These are phyloP conservation scores for Jacaranda mimosifolia DNA, from an alignment of 257 asterid species.

Conservation along the genomic window DNA sequence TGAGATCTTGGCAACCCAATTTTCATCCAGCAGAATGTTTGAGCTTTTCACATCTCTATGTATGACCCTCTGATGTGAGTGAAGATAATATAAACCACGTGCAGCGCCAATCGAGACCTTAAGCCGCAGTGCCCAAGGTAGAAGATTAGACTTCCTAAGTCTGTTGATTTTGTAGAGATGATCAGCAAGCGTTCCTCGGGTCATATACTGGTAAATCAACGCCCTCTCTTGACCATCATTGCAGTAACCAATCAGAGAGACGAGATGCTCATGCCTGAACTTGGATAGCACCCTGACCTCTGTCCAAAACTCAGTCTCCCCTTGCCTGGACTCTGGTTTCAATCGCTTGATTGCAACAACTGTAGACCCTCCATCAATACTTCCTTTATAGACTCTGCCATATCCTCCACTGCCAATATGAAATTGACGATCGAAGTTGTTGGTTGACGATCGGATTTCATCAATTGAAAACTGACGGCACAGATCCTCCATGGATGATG, in stretches of 20 bases:
- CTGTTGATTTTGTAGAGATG: slow-evolving; percentile 58
- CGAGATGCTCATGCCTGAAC: slow-evolving; percentile 62
- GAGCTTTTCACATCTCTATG: slow-evolving; percentile 83
- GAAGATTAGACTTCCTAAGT: slow-evolving; percentile 40
- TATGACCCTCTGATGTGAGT: slow-evolving; percentile 64
- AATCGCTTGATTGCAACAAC: slow-evolving; percentile 62
- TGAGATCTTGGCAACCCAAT: slow-evolving; percentile 75
- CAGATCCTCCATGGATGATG: slow-evolving; percentile 38
- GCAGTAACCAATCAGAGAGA: slow-evolving; percentile 75
- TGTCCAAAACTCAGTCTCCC: slow-evolving; percentile 62
- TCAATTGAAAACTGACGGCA: slow-evolving; percentile 70
- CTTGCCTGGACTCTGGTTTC: slow-evolving; percentile 60
- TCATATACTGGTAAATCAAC: slow-evolving; percentile 67
- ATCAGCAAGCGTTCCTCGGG: slow-evolving; percentile 60
- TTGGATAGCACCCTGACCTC: slow-evolving; percentile 71
- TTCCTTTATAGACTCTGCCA: slow-evolving; percentile 76
- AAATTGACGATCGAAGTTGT: slow-evolving; percentile 51
- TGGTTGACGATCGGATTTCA: slow-evolving; percentile 61
- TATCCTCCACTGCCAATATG: slow-evolving; percentile 77
- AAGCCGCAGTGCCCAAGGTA: slow-evolving; percentile 70
- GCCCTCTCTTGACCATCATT: slow-evolving; percentile 57
- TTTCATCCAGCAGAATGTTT: slow-evolving; percentile 72
- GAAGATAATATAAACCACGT: slow-evolving; percentile 72
- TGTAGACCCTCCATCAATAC: slow-evolving; percentile 52
- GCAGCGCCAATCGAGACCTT: slow-evolving; percentile 75